Base-by-base conservation (phyloP, 106 monocot species). In the Platanthera zijinensis region DNA sequence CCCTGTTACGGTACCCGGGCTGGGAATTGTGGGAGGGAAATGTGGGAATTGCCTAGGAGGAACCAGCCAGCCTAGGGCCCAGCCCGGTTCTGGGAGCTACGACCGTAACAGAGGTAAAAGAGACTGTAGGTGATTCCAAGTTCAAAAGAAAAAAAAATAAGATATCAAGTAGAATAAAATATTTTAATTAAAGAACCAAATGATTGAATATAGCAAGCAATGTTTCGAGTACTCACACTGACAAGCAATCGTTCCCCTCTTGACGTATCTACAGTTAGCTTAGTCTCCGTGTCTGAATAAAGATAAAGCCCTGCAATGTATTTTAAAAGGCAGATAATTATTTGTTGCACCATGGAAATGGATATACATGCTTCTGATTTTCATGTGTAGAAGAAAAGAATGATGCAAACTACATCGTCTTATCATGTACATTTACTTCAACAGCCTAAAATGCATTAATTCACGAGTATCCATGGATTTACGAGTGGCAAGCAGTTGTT, bases 221-320 rank as follows among this genome's bases (percentile, higher is more conserved):
- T 25, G 5, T 49, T 72, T 30, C 12, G 14, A 79, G 52, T 51
- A 81, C 90, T 83, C 22, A 92, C 92, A 83, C 89, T 86, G 72
- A 92, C 74, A 51, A 46, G 83, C 6, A 92, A 50, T 51, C 10
- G 82, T 73, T 92, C 92, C 66, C 92, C 92, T 85, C 92, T 86
- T 74, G 88, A 86, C 21, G 88, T 89, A 79, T 92, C 92, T 68
- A 92, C 92, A 53, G 83, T 70, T n/a, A 92, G 85, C 83, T 86
- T 86, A 75, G 84, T 86, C 79, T 89, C 89, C 51, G 89, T 86
- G 63, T 77, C 84, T 47, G 88, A 72, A 83, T 72, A 83, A 75
- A 92, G 76, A 87, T 83, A 89, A 72, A 92, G 69, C 74, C 88
- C 92, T 92, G 88, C 82, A 89, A 63, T 5, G 57, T 10, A 14